A percentile compares a stretch with the other conserved stretches of the same genome.
Conservation (phyloP, 768 basidiomycete genomes). For the Fibroporia radiculosa region DNA sequence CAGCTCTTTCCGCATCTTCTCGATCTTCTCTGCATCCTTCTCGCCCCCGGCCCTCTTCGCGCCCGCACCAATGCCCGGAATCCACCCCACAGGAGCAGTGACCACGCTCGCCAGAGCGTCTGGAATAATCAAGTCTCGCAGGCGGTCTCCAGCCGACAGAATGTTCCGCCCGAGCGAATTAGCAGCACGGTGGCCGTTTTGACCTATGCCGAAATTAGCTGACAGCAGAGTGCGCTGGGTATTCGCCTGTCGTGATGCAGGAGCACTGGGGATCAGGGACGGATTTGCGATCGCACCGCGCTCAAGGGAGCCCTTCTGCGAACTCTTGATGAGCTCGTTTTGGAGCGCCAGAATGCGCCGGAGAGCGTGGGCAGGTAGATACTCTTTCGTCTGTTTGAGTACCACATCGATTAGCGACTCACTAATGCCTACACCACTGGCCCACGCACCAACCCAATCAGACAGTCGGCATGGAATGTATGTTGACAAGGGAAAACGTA, state of each 20-base stretch:
- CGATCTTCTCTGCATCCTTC: constrained; percentile 50
- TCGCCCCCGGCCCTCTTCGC: constrained; percentile 38
- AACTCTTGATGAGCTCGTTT: constrained; percentile 66
- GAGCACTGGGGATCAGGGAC: constrained; percentile 16
- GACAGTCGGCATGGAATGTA: constrained; percentile 94
- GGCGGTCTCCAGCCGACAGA: constrained; percentile 79
- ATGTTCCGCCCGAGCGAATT: constrained; percentile 71
- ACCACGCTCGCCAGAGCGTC: constrained; percentile 87
- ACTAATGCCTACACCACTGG: constrained; percentile 1
- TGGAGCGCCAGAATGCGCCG: constrained; percentile 85
- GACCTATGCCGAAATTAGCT: constrained; percentile 55
- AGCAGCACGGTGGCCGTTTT: constrained; percentile 57
- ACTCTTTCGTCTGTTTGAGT: constrained; percentile 86
- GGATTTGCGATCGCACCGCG: constrained; percentile 27
- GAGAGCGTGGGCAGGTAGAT: constrained; percentile 72
- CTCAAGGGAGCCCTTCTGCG: constrained; percentile 25
- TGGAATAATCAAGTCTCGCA: constrained; percentile 89
- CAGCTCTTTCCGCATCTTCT: constrained; percentile 73
- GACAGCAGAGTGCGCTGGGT: constrained; percentile 66
- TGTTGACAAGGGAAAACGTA: constrained; percentile 99
- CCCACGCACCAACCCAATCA: constrained; percentile 79
- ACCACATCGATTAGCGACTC: constrained; percentile 9
- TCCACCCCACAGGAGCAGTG: constrained; percentile 63
- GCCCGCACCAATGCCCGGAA: constrained; percentile 52
- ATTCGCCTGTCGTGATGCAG: constrained; percentile 33